Percentiles rank a stretch among this genome's conserved stretches.
These are phyloP conservation scores for Chimonanthus praecox DNA, from an alignment of 164 flowering plant species.

Conservation along the genomic window DNA sequence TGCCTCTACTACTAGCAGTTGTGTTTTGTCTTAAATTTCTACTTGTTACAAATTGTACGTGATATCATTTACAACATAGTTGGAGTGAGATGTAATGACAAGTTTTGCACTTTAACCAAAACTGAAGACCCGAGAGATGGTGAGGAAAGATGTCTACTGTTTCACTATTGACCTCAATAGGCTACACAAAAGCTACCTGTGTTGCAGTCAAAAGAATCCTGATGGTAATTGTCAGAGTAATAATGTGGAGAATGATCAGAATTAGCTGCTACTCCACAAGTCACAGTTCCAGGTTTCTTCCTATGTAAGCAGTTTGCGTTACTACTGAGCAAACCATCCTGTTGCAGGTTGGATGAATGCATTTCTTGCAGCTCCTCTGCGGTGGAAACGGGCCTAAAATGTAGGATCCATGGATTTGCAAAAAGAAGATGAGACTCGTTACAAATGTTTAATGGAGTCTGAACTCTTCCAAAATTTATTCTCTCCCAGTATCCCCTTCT, in stretches of 20 bases:
- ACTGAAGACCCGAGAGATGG: not conserved
- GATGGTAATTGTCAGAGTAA: slow-evolving; percentile 12
- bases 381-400: slow-evolving; percentile 21
- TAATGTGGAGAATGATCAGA: slow-evolving; percentile 14
- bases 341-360: slow-evolving; percentile 12
- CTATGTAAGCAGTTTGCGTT: slow-evolving; percentile 7
- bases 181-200: slow-evolving; percentile 28
- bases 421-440: slow-evolving; percentile 16
- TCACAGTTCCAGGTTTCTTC: slow-evolving; percentile 7
- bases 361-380: slow-evolving; percentile 15
- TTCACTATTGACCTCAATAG: not conserved
- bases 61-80: not conserved
- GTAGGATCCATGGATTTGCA: slow-evolving; percentile 53
- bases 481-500: slow-evolving; percentile 53
- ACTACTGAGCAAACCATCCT: slow-evolving; percentile 12
- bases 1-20: not conserved
- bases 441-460: slow-evolving; percentile 10
- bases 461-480: slow-evolving; percentile 33
- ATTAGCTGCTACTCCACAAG: slow-evolving; percentile 13
- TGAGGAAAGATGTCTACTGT: slow-evolving; percentile 5
- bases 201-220: slow-evolving; percentile 21
- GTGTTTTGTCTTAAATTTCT: not conserved
- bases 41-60: not conserved
- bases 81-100: not conserved
- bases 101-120: too few species aligned